These are phyloP conservation scores for Dorcoceras hygrometricum DNA, from an alignment of 257 asterid species.

Conservation along the genomic window DNA sequence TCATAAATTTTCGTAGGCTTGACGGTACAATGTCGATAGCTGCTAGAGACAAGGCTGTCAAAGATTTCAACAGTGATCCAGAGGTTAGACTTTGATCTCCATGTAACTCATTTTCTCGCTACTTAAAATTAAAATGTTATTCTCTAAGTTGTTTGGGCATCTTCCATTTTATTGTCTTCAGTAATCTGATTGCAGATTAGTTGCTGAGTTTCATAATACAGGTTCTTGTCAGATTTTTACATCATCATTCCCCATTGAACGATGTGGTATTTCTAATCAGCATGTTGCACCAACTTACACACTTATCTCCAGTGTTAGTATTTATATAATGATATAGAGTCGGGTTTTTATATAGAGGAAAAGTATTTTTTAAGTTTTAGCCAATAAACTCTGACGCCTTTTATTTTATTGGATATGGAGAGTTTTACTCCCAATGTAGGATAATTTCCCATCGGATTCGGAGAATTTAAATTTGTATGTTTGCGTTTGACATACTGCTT, in stretches of 20 bases:
- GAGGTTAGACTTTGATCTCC: constrained; percentile 50
- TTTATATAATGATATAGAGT: not conserved
- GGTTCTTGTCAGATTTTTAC: not conserved
- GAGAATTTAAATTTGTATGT: not conserved
- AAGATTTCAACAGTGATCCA: constrained; percentile 80
- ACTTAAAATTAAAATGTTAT: not conserved
- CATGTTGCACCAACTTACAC: not conserved
- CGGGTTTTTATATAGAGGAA: not conserved
- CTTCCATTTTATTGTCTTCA: constrained; percentile 13
- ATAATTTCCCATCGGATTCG: too few species aligned
- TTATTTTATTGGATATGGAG: too few species aligned
- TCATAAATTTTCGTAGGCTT: constrained; percentile 71
- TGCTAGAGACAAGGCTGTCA: constrained; percentile 94
- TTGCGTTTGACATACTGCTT: not conserved
- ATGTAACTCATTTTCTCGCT: constrained; percentile 18
- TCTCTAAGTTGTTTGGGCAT: not conserved
- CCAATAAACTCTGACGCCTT: not conserved
- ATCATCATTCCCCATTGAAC: not conserved
- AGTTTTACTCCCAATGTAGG: too few species aligned
- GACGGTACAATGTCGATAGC: constrained; percentile 94
- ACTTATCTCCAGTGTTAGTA: not conserved
- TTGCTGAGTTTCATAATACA: constrained; percentile 5
- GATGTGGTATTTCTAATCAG: not conserved
- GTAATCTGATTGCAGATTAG: constrained; percentile 1
- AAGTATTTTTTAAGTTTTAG: not conserved